Base-by-base conservation (phyloP, 2,329 filamentous ascomycete genomes). In the Orbilia ellipsospora region DNA sequence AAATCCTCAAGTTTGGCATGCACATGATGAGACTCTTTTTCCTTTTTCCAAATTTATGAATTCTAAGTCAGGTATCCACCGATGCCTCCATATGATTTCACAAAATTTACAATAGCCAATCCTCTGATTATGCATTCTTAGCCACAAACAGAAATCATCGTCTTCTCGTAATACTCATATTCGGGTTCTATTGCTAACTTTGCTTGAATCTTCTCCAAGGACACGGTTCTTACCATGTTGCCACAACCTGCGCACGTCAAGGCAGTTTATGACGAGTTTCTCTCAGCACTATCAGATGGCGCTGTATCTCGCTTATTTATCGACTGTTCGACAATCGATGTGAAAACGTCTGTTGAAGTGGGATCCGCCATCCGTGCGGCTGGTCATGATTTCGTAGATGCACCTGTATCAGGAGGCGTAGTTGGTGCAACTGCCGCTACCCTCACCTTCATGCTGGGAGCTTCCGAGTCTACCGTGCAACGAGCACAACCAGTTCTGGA, bases 251-350 rank as follows among this genome's bases (percentile, higher is more conserved):
- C 90, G 28, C 94, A 98, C 81, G 94, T 98, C 69, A 90, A 91
- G 81, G 87, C 87, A 61, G 93, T 97, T 45, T 97, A 93, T 82
- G 85, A 88, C 55, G 87, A 90, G 85, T 96, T 45, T 54, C 65
- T 63, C 20, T 50, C 52, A 85, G 18, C 55, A 36, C 54, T 55
- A 23, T n/a, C 64, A 20, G 52, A 57, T 10, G 50, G 81, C 83
- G 0, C 81, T 86, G 0, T 78, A 84, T 1, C 84, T 85, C 48
- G 86, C 45, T 84, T 97, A 70, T 97, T 96, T 82, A 95, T 99
- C 81, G 95, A 99, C 83, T 94, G 92, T 82, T 98, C 94, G 2
- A 99, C 95, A 15, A 98, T 99, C 81, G 95, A 98, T 82, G 93
- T 94, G 0, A 89, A 89, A 36, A 92, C 93, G 1, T 97, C 94